Percentiles rank a stretch among this genome's conserved stretches.
These are phyloP conservation scores for Erodium moschatum DNA, from an alignment of 441 rosid species.

Conservation along the genomic window DNA sequence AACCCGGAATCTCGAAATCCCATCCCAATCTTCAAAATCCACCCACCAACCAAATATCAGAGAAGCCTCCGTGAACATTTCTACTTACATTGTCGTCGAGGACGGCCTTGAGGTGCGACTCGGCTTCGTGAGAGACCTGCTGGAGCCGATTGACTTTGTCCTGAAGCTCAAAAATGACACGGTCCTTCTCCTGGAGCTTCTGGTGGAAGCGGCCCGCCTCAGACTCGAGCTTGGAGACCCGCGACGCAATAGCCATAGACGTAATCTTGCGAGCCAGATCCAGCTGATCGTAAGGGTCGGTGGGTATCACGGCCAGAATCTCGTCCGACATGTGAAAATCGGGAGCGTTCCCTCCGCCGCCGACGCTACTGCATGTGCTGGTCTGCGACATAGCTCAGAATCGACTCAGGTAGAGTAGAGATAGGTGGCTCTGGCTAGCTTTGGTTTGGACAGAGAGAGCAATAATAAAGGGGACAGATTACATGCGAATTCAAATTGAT, in stretches of 20 bases:
- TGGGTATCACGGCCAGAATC: slow-evolving; percentile 59
- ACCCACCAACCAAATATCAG: not conserved
- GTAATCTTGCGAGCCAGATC: slow-evolving; percentile 86
- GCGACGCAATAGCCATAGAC: slow-evolving; percentile 76
- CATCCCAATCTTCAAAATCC: not conserved
- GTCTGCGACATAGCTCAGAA: slow-evolving; percentile 31
- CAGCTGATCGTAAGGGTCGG: slow-evolving; percentile 77
- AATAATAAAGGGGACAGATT: not conserved
- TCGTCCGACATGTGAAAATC: slow-evolving; percentile 64
- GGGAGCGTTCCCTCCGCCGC: slow-evolving; percentile 32
- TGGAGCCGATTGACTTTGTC: slow-evolving; percentile 42
- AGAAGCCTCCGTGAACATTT: not conserved
- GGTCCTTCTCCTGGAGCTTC: slow-evolving; percentile 54
- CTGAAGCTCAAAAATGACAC: slow-evolving; percentile 45
- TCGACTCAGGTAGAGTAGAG: not conserved
- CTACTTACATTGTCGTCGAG: slow-evolving; percentile 61
- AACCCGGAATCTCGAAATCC: not conserved
- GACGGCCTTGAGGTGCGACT: slow-evolving; percentile 40
- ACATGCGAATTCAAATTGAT: not conserved
- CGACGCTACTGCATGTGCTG: slow-evolving; percentile 15
- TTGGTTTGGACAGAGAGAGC: not conserved
- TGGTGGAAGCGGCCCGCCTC: slow-evolving; percentile 47
- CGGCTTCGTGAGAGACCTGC: slow-evolving; percentile 41
- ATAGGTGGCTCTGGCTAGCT: not conserved
- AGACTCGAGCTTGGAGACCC: slow-evolving; percentile 65